These are phyloP conservation scores for Orychophragmus violaceus DNA, from an alignment of 345 rosid genomes.

Conservation along the genomic window DNA sequence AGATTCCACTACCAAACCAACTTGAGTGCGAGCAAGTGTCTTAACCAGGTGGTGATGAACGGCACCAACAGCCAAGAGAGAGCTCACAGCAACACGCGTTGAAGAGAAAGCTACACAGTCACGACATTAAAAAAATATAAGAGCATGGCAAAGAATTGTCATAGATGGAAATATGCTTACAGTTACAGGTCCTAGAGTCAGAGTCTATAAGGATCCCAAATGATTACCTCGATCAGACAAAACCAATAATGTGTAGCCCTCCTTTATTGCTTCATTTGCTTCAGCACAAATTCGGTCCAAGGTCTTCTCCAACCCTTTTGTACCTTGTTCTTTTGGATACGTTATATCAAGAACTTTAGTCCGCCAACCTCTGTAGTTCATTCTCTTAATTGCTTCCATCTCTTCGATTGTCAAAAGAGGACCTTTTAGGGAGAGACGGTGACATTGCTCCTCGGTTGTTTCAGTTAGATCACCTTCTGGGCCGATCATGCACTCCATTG, in stretches of 20 bases:
- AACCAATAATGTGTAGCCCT: conserved; percentile 78
- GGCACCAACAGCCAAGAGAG: conserved; percentile 97
- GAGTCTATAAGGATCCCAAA: background rate
- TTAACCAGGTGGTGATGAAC: conserved; percentile 94
- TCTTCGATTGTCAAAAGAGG: conserved; percentile 76
- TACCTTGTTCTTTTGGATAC: conserved; percentile 65
- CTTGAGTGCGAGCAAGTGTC: conserved; percentile 82
- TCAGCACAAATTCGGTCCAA: conserved; percentile 84
- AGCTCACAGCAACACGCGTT: conserved; percentile 85
- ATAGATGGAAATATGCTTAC: too few species aligned
- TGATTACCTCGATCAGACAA: conserved; percentile 93
- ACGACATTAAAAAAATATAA: background rate
- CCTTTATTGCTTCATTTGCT: conserved; percentile 77
- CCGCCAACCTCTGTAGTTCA: conserved; percentile 88
- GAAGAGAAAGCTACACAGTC: conserved; percentile 61
- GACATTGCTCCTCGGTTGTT: conserved; percentile 95
- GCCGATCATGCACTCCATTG: conserved; percentile 99
- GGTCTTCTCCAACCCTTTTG: conserved; percentile 89
- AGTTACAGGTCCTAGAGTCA: background rate
- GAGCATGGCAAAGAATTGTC: background rate
- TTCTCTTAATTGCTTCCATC: conserved; percentile 82
- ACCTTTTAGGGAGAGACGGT: conserved; percentile 85
- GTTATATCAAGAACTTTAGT: conserved; percentile 90
- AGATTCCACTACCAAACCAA: conserved; percentile 89
- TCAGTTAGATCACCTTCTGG: conserved; percentile 99